Conservation (phyloP, 179 eudicot species). For the Drosera spatulata region DNA sequence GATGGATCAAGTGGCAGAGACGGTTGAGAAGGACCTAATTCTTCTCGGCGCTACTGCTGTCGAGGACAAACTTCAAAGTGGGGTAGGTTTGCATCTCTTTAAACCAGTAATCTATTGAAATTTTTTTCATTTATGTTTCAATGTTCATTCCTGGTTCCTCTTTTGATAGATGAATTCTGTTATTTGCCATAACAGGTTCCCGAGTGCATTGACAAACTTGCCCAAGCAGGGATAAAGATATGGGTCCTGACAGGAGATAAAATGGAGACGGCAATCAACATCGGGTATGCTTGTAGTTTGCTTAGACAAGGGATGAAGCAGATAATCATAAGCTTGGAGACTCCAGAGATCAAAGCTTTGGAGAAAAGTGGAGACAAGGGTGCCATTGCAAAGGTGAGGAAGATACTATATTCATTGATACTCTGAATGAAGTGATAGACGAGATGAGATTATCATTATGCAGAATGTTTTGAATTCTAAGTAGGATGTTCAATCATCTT, state of each 20-base stretch:
- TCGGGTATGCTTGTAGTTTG: conserved; percentile 90
- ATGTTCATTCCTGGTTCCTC: too few species aligned
- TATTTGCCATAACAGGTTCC: conserved; percentile 49
- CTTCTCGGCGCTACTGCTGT: conserved; percentile 99
- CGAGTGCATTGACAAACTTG: conserved; percentile 95
- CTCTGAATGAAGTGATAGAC: too few species aligned
- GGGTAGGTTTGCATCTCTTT: conserved; percentile 36
- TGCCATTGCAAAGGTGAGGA: conserved; percentile 45
- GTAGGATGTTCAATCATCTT: conserved; percentile 1
- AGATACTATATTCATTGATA: neutral
- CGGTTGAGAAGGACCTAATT: conserved; percentile 65
- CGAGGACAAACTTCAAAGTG: conserved; percentile 93
- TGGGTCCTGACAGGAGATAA: conserved; percentile 99
- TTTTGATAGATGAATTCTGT: neutral
- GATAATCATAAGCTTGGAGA: conserved; percentile 43
- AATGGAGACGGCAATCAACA: conserved; percentile 98
- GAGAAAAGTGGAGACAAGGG: conserved; percentile 57
- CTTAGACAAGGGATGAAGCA: conserved; percentile 52
- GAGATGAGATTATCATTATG: too few species aligned
- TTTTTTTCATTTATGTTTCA: too few species aligned
- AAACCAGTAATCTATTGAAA: neutral
- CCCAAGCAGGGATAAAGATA: conserved; percentile 93
- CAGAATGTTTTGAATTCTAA: too few species aligned
- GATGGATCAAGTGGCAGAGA: conserved; percentile 60
- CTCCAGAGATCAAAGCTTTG: conserved; percentile 46